A percentile compares a stretch with the other conserved stretches of the same genome.
These are phyloP conservation scores for Termitomyces sp. DNA, from an alignment of 768 basidiomycete species.

Conservation along the genomic window DNA sequence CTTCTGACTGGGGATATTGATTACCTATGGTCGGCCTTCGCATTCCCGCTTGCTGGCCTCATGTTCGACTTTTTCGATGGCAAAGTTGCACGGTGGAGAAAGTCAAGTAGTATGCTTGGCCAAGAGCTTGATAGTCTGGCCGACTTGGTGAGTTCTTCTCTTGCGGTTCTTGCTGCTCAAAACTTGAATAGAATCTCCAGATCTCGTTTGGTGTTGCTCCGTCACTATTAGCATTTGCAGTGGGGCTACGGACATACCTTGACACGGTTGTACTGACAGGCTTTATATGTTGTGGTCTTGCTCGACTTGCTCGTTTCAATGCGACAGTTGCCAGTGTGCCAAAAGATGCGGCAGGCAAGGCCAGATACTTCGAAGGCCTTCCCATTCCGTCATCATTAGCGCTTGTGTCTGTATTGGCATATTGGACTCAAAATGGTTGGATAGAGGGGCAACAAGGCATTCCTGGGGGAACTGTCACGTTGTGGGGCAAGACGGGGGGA, in stretches of 20 bases:
- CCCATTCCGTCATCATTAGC: conserved; percentile 90
- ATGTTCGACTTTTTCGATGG: conserved; percentile 98
- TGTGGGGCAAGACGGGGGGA: conserved; percentile 69
- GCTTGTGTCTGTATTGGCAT: conserved; percentile 74
- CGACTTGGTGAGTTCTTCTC: conserved; percentile 65
- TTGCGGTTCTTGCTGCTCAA: not conserved
- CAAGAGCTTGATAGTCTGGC: conserved; percentile 97
- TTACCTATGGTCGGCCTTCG: conserved; percentile 82
- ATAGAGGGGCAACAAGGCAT: conserved; percentile 72
- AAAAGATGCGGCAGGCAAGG: conserved; percentile 81
- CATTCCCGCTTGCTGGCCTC: conserved; percentile 86
- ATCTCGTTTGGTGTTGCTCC: conserved; percentile 98
- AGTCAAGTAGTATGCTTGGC: conserved; percentile 90
- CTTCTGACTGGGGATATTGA: conserved; percentile 72
- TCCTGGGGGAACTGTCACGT: conserved; percentile 65
- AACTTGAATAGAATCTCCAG: conserved; percentile 32
- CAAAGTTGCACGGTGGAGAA: conserved; percentile 96
- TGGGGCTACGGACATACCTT: conserved; percentile 87
- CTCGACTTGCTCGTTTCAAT: conserved; percentile 96
- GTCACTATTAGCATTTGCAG: conserved; percentile 83
- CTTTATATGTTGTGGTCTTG: conserved; percentile 95
- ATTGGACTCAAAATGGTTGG: conserved; percentile 83
- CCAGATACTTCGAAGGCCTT: conserved; percentile 94
- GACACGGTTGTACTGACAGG: conserved; percentile 83
- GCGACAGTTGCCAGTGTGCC: conserved; percentile 95